phyloP scores from a whole-genome alignment of 768 basidiomycete species.

The Boletellus ananas region DNA sequence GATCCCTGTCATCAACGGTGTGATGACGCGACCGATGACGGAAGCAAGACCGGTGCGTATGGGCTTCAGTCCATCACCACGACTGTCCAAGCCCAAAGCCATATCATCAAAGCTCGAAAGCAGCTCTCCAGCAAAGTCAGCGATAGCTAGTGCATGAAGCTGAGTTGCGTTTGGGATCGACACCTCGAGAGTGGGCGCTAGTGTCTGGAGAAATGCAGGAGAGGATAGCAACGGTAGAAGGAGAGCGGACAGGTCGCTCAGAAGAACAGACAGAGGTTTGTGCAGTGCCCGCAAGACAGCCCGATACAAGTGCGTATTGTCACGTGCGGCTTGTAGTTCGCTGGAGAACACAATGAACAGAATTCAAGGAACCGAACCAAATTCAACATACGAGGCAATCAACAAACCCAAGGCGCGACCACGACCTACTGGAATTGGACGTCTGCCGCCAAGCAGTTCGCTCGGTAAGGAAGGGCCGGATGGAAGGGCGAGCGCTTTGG shows the following conservation, averaged over 20 bases:
- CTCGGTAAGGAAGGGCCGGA: slow-evolving; percentile 45
- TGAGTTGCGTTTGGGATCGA: slow-evolving; percentile 63
- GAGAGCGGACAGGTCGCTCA: slow-evolving; percentile 64
- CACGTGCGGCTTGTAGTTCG: slow-evolving; percentile 62
- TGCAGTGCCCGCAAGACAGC: slow-evolving; percentile 73
- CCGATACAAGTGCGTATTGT: slow-evolving; percentile 60
- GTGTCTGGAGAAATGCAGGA: slow-evolving; percentile 51
- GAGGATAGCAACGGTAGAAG: slow-evolving; percentile 66
- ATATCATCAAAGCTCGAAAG: slow-evolving; percentile 67
- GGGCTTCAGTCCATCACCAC: slow-evolving; percentile 65
- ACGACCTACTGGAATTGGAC: slow-evolving; percentile 71
- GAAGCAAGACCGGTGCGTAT: slow-evolving; percentile 71
- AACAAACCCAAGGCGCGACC: slow-evolving; percentile 63
- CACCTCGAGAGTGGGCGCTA: slow-evolving; percentile 46
- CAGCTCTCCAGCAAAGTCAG: slow-evolving; percentile 70
- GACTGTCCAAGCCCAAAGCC: slow-evolving; percentile 54
- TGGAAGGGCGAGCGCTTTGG: slow-evolving; percentile 69
- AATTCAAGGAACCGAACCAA: slow-evolving; percentile 8
- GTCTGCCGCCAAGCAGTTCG: slow-evolving; percentile 62
- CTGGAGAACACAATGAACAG: slow-evolving; percentile 35
- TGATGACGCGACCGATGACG: slow-evolving; percentile 60
- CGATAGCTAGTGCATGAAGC: slow-evolving; percentile 64
- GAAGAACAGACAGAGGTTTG: slow-evolving; percentile 70
- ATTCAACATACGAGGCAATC: slow-evolving; percentile 61
- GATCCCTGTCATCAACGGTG: slow-evolving; percentile 60